Base-by-base conservation (phyloP, 2,329 filamentous ascomycete species). In the Thelonectria rubi region DNA sequence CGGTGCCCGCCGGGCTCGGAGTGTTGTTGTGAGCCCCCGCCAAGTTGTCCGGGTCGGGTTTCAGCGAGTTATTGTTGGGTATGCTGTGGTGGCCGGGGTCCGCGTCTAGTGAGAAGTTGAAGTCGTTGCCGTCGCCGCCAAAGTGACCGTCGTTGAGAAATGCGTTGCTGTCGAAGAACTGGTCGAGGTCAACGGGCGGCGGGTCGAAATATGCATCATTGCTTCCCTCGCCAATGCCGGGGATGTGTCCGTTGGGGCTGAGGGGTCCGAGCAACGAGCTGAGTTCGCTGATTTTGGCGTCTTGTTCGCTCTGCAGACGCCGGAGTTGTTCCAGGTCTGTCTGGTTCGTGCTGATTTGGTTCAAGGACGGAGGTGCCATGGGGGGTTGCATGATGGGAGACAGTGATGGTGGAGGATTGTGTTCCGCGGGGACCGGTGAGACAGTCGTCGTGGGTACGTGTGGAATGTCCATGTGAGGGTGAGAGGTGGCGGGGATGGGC, bases 261-360 rank as follows among this genome's bases (percentile, higher is more conserved):
- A 97, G 82, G 0, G 93, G 93, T 7, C 91, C 89, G 8, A 97
- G 83, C 15, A 93, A 80, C 57, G 87, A 88, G 53, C 88, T 88
- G 10, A 97, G 82, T 60, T 91, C 88, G 63, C 91, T 87, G 1
- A 97, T 90, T 50, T 91, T 90, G 49, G 84, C 84, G 62, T 91
- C 88, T 71, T 97, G 93, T 62, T 94, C 88, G 21, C 87, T 86
- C 73, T 96, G 92, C 70, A 97, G 82, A 45, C 89, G 89, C 65
- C 92, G 87, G 2, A 98, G 82, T 30, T 91, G 85, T 53, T 95
- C 91, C 26, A 97, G 85, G 64, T 97, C 91, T 14, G 89, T 82
- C 63, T 90, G 85, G 5, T 90, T 94, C 62, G 86, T 86, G 47
- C 83, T 86, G 64, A 95, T 85, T 40, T 88, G 84, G 52, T 86